Evolutionary conservation across 2,329 filamentous ascomycete species (phyloP).

Genomic region (Neurospora sp.): DNA sequence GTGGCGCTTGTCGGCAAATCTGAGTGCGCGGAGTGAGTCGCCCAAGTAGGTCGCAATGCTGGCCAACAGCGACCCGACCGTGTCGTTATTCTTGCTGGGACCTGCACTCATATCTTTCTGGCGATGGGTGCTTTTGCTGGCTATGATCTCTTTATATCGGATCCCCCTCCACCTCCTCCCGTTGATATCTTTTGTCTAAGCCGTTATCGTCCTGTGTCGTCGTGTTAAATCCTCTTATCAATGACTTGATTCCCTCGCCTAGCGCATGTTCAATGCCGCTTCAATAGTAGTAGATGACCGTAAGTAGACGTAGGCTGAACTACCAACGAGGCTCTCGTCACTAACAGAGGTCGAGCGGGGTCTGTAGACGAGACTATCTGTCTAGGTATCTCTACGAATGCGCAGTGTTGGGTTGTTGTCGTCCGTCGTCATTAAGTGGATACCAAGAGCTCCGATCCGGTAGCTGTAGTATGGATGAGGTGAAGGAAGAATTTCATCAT

Average conservation of each 20-base stretch:
- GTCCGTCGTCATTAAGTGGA: neutral
- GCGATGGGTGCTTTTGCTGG: neutral
- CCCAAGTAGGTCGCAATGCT: slow-evolving; percentile 44
- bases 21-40: slow-evolving; percentile 43
- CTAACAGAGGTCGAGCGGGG: neutral
- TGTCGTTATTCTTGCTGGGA: slow-evolving; percentile 24
- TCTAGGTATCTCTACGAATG: neutral
- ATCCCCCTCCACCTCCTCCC: slow-evolving; percentile 4
- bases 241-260: neutral
- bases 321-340: neutral
- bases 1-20: slow-evolving; percentile 46
- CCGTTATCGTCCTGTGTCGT: neutral
- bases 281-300: neutral
- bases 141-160: neutral
- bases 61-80: slow-evolving; percentile 48
- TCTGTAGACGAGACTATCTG: neutral
- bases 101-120: slow-evolving; percentile 6
- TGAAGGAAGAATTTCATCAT: neutral
- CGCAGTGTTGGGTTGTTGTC: neutral
- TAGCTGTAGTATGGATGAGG: neutral
- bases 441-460: neutral
- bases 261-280: neutral
- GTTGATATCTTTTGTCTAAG: slow-evolving; percentile 1
- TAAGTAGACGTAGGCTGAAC: neutral
- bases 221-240: neutral